Evolutionary conservation across 2,329 filamentous ascomycete species (phyloP), one percentile per base, ranked within the genome.

Genomic region (Scytalidium lignicola): DNA sequence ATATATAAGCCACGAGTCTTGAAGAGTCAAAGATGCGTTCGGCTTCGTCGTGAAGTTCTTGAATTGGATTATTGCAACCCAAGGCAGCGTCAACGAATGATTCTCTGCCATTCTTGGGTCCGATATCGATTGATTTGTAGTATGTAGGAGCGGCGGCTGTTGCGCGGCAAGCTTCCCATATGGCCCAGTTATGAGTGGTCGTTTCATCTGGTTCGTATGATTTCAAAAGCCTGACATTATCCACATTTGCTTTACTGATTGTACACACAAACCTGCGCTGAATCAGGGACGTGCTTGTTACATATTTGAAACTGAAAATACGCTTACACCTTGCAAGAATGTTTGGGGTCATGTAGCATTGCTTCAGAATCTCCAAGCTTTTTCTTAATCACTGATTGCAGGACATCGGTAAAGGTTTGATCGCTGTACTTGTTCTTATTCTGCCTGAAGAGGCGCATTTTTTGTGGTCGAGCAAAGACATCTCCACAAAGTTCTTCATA

Each of bases 51-150:
- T 68, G 55, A 5, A 74, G 52, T 28, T 66, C 54, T 6, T 59
- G 52, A n/a, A 73, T 60, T 1, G 74, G 75, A 49, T 78, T 78
- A 58, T 77, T 78, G 1, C 48, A 57, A 0, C 67, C 66, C 4
- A 68, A 52, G 0, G 65, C 72, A 1, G 70, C 73, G 54, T 77
- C 74, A 12, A 73, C 61, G 49, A 70, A 75, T 0, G 48, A 40
- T 28, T 58, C 48, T 37, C 15, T 8, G 7, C 12, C 4, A 1
- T 52, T 44, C 2, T 62, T 62, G 2, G 51, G 51, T 1, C 64
- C 66, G 26, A 78, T 65, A 1, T 50, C 37, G 26, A 76, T 67
- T 0, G 66, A 59, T n/a, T 68, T 65, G 59, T 74, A 74, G 50
- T 66, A 72, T 0, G 57, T 54, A 0, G 69, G 55, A 0, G 70